Evolutionary conservation across 352 stramenopile genomes (phyloP), one percentile per base, ranked within the genome.

Genomic region (Globisporangium perplexum): DNA sequence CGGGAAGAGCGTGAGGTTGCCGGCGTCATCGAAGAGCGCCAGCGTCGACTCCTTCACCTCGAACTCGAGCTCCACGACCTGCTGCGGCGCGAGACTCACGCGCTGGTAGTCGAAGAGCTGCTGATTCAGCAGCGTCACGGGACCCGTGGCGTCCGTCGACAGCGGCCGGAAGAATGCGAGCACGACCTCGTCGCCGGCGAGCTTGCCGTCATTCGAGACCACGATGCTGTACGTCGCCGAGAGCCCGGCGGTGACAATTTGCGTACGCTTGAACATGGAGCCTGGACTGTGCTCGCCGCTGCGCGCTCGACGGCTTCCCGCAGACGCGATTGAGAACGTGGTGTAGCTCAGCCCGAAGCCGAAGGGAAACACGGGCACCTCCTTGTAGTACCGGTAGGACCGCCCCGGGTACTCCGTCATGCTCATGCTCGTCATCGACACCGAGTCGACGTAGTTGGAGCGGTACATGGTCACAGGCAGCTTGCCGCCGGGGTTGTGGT

Each of bases 361-460:
- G 58, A 98, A 98, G 8, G 85, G 76, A 46, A 95, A 94, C 33
- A 97, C 82, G 0, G 86, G 78, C 7, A 88, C 64, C 47, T 90
- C 88, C 53, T 86, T 93, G 71, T 85, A 97, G 62, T 97, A 98
- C 3, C 87, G 72, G 60, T 97, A 96, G n/a, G 88, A 96, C 10
- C 90, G 81, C 3, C 90, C 90, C 6, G 89, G 89, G 51, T 84
- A 87, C 52, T 73, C 63, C 35, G 83, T 95, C 88, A 97, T 96
- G 69, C 82, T 83, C 83, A 97, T 96, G 57, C 84, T 93, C 65
- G 79, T 88, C 76, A 95, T 93, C 10, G 78, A 50, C 12, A 96
- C 71, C 1, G 58, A 58, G 17, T 85, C 54, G n/a, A 90, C 66
- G 50, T 91, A 95, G 50, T 84, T 76, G 5, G 81, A 91, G 4